Conservation (phyloP, 1,284 basidiomycete genomes). For the Apiotrichum domesticum region DNA sequence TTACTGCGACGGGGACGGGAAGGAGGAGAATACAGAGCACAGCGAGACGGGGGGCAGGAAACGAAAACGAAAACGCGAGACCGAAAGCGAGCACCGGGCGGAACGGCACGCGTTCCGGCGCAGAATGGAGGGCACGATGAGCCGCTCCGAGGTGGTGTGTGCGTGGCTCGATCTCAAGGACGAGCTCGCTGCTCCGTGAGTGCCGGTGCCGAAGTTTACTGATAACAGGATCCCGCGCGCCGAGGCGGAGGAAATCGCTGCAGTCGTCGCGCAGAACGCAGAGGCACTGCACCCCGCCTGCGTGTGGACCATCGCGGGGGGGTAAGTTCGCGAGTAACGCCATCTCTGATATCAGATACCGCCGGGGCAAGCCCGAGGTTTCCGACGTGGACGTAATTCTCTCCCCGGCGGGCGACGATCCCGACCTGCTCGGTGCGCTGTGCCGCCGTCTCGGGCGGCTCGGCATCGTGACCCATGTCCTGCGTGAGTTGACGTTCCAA, state of each 20-base stretch:
- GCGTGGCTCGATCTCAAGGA: slow-evolving; percentile 41
- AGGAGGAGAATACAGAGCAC: slow-evolving; percentile 2
- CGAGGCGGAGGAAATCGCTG: slow-evolving; percentile 42
- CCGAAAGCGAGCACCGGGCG: slow-evolving; percentile 16
- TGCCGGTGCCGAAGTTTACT: not conserved
- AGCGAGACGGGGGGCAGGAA: not conserved
- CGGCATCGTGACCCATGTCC: slow-evolving; percentile 43
- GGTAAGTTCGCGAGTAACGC: slow-evolving; percentile 21
- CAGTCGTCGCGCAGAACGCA: slow-evolving; percentile 35
- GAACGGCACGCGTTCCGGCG: slow-evolving; percentile 28
- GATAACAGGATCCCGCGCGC: slow-evolving; percentile 33
- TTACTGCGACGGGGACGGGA: slow-evolving; percentile 17
- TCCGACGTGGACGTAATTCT: slow-evolving; percentile 46
- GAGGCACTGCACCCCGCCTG: slow-evolving; percentile 36
- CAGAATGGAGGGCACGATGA: slow-evolving; percentile 40
- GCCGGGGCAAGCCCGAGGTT: slow-evolving; percentile 40
- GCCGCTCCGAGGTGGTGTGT: slow-evolving; percentile 38
- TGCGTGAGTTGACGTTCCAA: slow-evolving; percentile 27
- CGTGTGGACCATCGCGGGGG: slow-evolving; percentile 39
- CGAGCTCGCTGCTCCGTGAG: slow-evolving; percentile 38
- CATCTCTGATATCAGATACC: slow-evolving; percentile 24
- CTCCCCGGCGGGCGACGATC: slow-evolving; percentile 25
- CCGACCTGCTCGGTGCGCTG: slow-evolving; percentile 29
- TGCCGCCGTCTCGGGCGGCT: slow-evolving; percentile 29
- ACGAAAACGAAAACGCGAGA: slow-evolving; percentile 18